Evolutionary conservation across 2,329 filamentous ascomycete species (phyloP), one percentile per base, ranked within the genome.

Genomic region (Aureobasidium sp.): DNA sequence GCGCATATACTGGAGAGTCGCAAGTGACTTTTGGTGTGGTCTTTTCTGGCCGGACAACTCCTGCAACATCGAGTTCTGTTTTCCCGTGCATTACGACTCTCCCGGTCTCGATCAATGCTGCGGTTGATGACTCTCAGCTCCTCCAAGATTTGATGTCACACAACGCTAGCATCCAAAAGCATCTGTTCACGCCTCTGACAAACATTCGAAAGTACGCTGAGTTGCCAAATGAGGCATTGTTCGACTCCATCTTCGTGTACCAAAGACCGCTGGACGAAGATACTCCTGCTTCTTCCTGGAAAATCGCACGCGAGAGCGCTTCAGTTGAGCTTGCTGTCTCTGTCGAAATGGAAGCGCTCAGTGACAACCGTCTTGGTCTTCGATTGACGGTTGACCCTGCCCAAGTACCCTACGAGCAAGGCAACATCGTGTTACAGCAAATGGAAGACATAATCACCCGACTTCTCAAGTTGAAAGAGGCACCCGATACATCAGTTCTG

Each of bases 81-180:
- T 89, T 97, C 57, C 92, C 93, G 0, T 93, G 89, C 70, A 84
- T 97, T 61, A 87, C 87, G 0, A 96, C 91, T 0, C 73, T 96
- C 2, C 93, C 93, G 0, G 80, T 94, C 0, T 72, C 87, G 12
- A 83, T 84, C n/a, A 72, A 78, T 25, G 80, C 88, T 20, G 70
- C 71, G 1, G 70, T 78, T 0, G 82, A 80, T 0, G 87, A 88
- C 63, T 66, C 68, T 1, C 77, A 82, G 1, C 73, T 92, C 9
- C 70, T 95, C 3, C 67, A 79, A 5, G 74, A 78, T 15, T 87
- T 91, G 74, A 86, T 91, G 78, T 73, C 77, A 0, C 83, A 83
- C 52, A 92, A 89, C 68, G 79, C 82, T 0, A 75, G 78, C 5
- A 75, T 91, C 0, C 82, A 88, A 52, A 85, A 85, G 63, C 79